Conservation (phyloP, 768 basidiomycete species). For the Kwoniella mangroviensis region DNA sequence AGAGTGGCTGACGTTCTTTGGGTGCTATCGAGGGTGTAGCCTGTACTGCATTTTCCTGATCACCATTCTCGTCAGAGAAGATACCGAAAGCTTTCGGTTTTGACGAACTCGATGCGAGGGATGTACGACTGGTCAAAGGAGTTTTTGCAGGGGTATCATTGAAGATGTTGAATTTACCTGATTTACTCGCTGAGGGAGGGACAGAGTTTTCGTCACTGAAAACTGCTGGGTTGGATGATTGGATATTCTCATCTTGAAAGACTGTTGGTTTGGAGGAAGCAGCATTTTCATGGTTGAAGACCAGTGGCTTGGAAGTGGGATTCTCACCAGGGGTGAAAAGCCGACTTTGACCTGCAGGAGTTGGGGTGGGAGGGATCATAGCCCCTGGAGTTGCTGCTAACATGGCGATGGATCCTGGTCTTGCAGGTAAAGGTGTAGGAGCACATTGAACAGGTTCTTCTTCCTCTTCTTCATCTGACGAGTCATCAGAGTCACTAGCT, state of each 20-base stretch:
- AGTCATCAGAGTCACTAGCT: slow-evolving; percentile 47
- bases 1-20: slow-evolving; percentile 17
- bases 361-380: slow-evolving; percentile 57
- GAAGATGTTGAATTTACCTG: slow-evolving; percentile 47
- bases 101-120: slow-evolving; percentile 27
- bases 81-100: slow-evolving; percentile 38
- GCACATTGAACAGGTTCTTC: slow-evolving; percentile 32
- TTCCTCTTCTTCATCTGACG: slow-evolving; percentile 53
- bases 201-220: slow-evolving; percentile 49
- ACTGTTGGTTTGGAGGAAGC: slow-evolving; percentile 17
- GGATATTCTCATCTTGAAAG: slow-evolving; percentile 28
- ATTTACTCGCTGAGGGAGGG: slow-evolving; percentile 33
- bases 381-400: slow-evolving; percentile 38
- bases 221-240: slow-evolving; percentile 8
- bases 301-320: neutral
- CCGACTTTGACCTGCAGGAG: slow-evolving; percentile 47
- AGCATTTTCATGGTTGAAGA: slow-evolving; percentile 44
- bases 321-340: slow-evolving; percentile 13
- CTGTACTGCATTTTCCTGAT: slow-evolving; percentile 16
- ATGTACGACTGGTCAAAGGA: slow-evolving; percentile 41
- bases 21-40: slow-evolving; percentile 18
- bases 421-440: slow-evolving; percentile 50
- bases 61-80: slow-evolving; percentile 28
- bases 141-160: slow-evolving; percentile 53
- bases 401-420: slow-evolving; percentile 40